Evolutionary conservation across 2,329 filamentous ascomycete genomes (phyloP), one percentile per base, ranked within the genome.

Genomic region (Cladosporium sp.): DNA sequence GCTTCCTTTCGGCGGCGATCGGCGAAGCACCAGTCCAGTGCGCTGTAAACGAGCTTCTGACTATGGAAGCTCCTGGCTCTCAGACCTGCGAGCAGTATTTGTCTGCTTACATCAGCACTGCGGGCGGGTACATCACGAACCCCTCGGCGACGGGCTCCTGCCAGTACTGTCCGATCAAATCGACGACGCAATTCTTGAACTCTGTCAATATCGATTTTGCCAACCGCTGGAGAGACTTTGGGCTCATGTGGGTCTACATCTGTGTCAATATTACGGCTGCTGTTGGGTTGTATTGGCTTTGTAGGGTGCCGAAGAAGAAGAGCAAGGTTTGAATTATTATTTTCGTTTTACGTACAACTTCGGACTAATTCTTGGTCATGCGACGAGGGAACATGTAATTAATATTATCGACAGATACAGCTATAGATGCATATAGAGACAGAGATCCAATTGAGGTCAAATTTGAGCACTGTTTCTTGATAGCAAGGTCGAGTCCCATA

Each of bases 211-310:
- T 77, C 40, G 68, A 70, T 58, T 82, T 72, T 60, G 61, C 63
- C 0, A 70, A 81, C 28, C 71, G 82, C 2, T 89, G 86, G 85
- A 77, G 85, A 58, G 87, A 89, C 66, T 88, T 83, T 59, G 87
- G 86, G 1, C 76, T 89, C 36, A 74, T 89, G 65, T 89, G 84
- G 81, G 83, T 76, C 0, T 89, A 80, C 61, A 80, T 89, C 34
- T 57, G 73, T 0, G 86, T 88, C 68, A 87, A 89, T 63, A 78
- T 87, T 36, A 71, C 72, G 34, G 72, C 79, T 2, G 84, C 85
- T 0, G 73, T 87, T 4, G 58, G 75, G 7, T 71, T 84, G 1
- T 89, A 89, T 69, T 89, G 82, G 69, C 56, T 83, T 6, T 80
- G 83, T 61, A 73, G 83, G n/a, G 82, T 86, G 3, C 71, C 67